Evolutionary conservation across 106 monocot species (phyloP), one percentile per base, ranked within the genome.

Genomic region (Chionographis japonica): DNA sequence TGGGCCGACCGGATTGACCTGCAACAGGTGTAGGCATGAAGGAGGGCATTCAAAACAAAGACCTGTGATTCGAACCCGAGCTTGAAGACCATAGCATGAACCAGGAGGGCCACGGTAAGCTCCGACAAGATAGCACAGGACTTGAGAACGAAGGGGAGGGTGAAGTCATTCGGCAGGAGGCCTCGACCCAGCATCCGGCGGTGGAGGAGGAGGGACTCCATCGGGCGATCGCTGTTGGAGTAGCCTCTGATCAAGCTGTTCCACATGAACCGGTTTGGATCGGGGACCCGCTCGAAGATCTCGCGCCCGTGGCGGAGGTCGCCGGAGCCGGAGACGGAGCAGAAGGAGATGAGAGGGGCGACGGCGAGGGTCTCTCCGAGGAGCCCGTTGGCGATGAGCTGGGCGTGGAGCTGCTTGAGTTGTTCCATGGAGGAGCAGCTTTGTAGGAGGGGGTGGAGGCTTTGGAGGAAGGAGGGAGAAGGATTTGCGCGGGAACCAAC

Each of bases 101-200:
- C 8, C 53, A 72, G 37, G 2, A 16, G 27, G 6, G 76, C 14
- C 5, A 71, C 77, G 12, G 17, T 18, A 35, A 64, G 52, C 7
- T 66, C 72, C 52, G 46, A 72, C 2, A 37, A 75, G 5, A 12
- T 38, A 5, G 83, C 67, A 15, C 85, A 76, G 2, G 78, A 77
- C 37, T 88, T 88, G 67, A 92, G 78, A 9, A 88, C 76, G 49
- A 86, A 86, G 2, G 92, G 92, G 39, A 92, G 68, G 5, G 92
- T 85, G 83, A 88, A 88, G 43, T 78, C 65, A 42, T 88, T 83
- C 49, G 92, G 88, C 18, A 69, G 41, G 12, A 76, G 15, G n/a
- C 88, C 88, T 17, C 18, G 10, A 4, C 68, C 9, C 17, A 92
- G 37, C 92, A 92, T 88, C 13, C 52, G 10, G 27, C 71, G 70